A percentile compares a stretch with the other conserved stretches of the same genome.
phyloP scores from a whole-genome alignment of 192 early-diverging fungal species.

The Podochytrium sp. region DNA sequence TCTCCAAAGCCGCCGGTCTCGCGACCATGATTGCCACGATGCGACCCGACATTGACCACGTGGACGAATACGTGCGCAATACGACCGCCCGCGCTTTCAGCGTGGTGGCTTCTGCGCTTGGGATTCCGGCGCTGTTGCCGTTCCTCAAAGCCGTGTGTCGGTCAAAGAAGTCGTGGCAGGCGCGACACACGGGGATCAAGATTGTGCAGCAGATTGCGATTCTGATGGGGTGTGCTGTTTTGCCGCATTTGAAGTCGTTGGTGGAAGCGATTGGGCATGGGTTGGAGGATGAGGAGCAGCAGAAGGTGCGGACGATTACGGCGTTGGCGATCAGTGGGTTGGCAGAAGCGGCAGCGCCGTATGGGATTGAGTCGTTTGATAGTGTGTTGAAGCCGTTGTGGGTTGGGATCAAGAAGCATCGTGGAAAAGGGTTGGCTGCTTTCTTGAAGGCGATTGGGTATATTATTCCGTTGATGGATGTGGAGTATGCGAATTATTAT shows the following conservation, averaged over 20 bases:
- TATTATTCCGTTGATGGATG: constrained; percentile 97
- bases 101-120: constrained; percentile 93
- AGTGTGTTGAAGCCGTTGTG: constrained; percentile 86
- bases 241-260: constrained; percentile 91
- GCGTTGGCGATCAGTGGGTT: constrained; percentile 93
- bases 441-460: constrained; percentile 99
- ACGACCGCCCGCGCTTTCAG: constrained; percentile 97
- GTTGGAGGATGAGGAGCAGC: constrained; percentile 90
- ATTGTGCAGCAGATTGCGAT: constrained; percentile 98
- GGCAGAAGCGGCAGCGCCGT: constrained; percentile 96
- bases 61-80: constrained; percentile 97
- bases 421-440: constrained; percentile 93
- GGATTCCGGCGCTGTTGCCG: constrained; percentile 91
- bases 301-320: constrained; percentile 93
- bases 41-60: constrained; percentile 99
- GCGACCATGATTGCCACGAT: constrained; percentile 98
- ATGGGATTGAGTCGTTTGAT: constrained; percentile 98
- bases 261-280: constrained; percentile 91
- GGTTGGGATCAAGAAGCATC: constrained; percentile 91
- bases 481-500: constrained; percentile 91
- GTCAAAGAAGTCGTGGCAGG: constrained; percentile 97
- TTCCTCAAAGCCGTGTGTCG: constrained; percentile 95
- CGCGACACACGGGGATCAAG: constrained; percentile 97
- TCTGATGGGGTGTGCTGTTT: constrained; percentile 88
- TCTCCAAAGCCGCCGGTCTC: constrained; percentile 95